A percentile compares a stretch with the other conserved stretches of the same genome.
phyloP scores from a whole-genome alignment of 257 asterid genomes.

The Solanum sitiens region DNA sequence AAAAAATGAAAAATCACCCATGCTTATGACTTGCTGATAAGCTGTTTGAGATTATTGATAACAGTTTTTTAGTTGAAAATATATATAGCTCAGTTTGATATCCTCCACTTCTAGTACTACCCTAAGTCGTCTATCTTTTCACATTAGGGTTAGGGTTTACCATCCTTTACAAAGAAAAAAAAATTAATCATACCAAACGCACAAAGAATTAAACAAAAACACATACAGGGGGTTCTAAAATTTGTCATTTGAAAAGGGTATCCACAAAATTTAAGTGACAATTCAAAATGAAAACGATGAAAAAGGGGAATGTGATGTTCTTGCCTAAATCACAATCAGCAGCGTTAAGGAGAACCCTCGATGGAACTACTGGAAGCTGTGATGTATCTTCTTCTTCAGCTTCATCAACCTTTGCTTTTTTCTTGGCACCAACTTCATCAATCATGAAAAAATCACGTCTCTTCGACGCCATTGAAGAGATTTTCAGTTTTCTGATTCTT shows the following conservation, averaged over 20 bases:
- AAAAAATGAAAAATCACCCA: neutral
- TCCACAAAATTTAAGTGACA: neutral
- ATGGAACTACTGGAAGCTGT: neutral
- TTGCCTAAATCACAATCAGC: constrained; percentile 57
- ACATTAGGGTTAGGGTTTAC: neutral
- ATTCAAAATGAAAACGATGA: neutral
- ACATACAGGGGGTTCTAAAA: neutral
- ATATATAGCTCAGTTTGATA: neutral
- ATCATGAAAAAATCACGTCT: constrained; percentile 19
- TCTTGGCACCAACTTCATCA: constrained; percentile 12
- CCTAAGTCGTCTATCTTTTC: neutral
- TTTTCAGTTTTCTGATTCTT: neutral
- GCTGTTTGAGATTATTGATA: neutral
- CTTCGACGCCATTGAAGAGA: constrained; percentile 18
- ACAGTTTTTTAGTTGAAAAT: neutral
- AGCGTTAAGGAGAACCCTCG: constrained; percentile 34
- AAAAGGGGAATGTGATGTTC: neutral
- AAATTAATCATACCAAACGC: neutral
- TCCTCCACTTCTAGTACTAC: neutral
- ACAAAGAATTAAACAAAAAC: neutral
- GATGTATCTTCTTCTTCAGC: neutral
- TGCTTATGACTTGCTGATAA: neutral
- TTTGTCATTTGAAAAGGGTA: neutral
- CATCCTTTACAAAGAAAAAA: neutral
- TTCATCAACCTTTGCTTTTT: constrained; percentile 12